Base-by-base conservation (phyloP, 192 early-diverging fungal genomes). In the Podila minutissima region DNA sequence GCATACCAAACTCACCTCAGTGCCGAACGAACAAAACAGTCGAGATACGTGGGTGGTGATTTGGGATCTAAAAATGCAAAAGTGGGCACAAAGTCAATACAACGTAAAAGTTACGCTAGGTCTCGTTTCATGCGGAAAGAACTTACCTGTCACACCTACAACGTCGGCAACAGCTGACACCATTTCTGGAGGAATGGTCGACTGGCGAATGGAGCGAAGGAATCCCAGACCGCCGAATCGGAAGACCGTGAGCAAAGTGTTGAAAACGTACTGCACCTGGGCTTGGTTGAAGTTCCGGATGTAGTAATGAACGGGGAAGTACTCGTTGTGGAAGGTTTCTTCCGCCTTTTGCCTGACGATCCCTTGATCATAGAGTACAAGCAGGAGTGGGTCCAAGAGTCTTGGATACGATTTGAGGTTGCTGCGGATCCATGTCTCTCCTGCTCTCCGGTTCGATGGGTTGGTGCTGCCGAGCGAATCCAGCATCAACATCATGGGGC, bases 401-500 rank as follows among this genome's bases (percentile, higher is more conserved):
- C 90, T 87, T 13, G 72, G 68, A 65, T 92, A 92, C 17, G 85
- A 89, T 35, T 76, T 87, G 6, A 92, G 82, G 64, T 93, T 88
- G 55, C 86, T 89, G 37, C 91, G 84, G 46, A 94, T 88, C 92
- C 92, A 94, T 7, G 84, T 87, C 59, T 94, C 92, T 31, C 91
- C 92, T 17, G 86, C 88, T 32, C 90, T 83, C 37, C 86, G 83
- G 62, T 90, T 82, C 0, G 86, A 74, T 0, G 89, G 86, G 57
- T 85, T 86, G 29, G 85, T 73, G 33, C 88, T 89, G 32, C 84
- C 71, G 46, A 94, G 81, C 49, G 88, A 83, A 67, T 97, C 96
- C 10, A 97, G 74, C 59, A 94, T 89, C 10, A 97, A 67, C 69
- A 96, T 92, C 84, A 96, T 87, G 5, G 93, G 90, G 61, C 94